Percentiles rank a stretch among this genome's conserved stretches.
Conservation (phyloP, 768 basidiomycete species). For the Tulasnella sp. region DNA sequence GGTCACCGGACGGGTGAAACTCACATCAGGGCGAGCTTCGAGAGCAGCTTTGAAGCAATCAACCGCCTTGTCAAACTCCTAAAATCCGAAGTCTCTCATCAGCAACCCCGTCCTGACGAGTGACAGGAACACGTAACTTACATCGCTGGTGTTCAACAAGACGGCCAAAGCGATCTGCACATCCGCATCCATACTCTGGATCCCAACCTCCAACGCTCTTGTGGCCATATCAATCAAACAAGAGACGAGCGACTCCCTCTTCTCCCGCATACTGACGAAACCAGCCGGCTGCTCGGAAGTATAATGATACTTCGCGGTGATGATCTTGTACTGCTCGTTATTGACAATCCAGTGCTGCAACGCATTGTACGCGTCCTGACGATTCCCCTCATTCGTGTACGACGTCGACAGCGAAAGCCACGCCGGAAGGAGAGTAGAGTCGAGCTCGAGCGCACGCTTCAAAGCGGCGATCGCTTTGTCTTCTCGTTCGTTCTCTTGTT, state of each 20-base stretch:
- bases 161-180: conserved; percentile 88
- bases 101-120: not conserved
- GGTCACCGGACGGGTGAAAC: conserved; percentile 9
- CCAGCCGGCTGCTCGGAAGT: conserved; percentile 23
- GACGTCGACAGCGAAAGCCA: conserved; percentile 90
- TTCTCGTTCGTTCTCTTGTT: conserved; percentile 97
- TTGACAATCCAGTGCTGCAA: conserved; percentile 71
- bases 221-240: conserved; percentile 73
- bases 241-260: conserved; percentile 43
- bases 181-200: conserved; percentile 53
- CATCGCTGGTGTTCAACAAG: conserved; percentile 84
- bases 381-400: conserved; percentile 78
- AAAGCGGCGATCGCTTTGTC: conserved; percentile 80
- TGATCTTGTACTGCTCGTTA: conserved; percentile 40
- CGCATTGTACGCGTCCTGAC: conserved; percentile 62
- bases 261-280: conserved; percentile 27
- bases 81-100: conserved; percentile 4
- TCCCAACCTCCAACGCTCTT: conserved; percentile 38
- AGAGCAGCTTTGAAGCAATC: conserved; percentile 91
- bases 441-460: conserved; percentile 64
- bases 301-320: conserved; percentile 23
- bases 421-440: conserved; percentile 60
- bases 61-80: conserved; percentile 86
- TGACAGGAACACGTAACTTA: too few species aligned
- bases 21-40: conserved; percentile 74